Percentiles rank a stretch among this genome's conserved stretches.
Evolutionary conservation across 1,139 yeast species (phyloP).

Genomic region (Nakaseomyces bracarensis): DNA sequence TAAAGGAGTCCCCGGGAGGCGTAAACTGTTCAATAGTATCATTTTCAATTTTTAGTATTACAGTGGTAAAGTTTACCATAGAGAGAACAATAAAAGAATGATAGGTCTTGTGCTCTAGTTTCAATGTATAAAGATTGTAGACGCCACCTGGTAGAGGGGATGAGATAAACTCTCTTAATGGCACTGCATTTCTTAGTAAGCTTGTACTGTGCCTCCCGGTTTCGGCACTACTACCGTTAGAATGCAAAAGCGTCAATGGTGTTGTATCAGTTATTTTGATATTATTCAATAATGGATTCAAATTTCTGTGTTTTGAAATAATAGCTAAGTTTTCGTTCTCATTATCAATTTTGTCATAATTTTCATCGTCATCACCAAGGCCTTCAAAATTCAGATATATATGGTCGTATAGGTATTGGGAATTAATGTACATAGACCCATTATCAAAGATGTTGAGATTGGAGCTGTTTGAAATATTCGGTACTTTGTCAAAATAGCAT

Average conservation of each 20-base stretch:
- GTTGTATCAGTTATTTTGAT: slow-evolving; percentile 32
- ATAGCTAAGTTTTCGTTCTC: slow-evolving; percentile 44
- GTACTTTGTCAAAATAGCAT: slow-evolving; percentile 72
- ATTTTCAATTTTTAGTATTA: slow-evolving; percentile 22
- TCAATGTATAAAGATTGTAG: slow-evolving; percentile 25
- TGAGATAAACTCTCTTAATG: slow-evolving; percentile 20
- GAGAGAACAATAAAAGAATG: slow-evolving; percentile 37
- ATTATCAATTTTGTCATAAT: slow-evolving; percentile 15
- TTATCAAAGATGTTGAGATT: slow-evolving; percentile 55
- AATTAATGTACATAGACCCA: slow-evolving; percentile 70
- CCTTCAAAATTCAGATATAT: slow-evolving; percentile 68
- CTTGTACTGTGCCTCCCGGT: slow-evolving; percentile 17
- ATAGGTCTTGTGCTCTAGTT: slow-evolving; percentile 39
- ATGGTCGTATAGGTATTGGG: slow-evolving; percentile 66
- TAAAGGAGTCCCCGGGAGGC: slow-evolving; percentile 49
- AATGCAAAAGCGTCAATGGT: slow-evolving; percentile 24
- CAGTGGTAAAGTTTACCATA: slow-evolving; percentile 19
- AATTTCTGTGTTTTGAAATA: slow-evolving; percentile 44
- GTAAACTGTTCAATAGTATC: slow-evolving; percentile 56
- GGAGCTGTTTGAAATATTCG: slow-evolving; percentile 37
- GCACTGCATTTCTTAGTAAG: slow-evolving; percentile 19
- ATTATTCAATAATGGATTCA: slow-evolving; percentile 49
- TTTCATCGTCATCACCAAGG: slow-evolving; percentile 50
- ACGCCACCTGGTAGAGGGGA: slow-evolving; percentile 26
- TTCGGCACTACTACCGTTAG: slow-evolving; percentile 20